phyloP scores from a whole-genome alignment of 306 rosid species.

The Rubus parviflorus region DNA sequence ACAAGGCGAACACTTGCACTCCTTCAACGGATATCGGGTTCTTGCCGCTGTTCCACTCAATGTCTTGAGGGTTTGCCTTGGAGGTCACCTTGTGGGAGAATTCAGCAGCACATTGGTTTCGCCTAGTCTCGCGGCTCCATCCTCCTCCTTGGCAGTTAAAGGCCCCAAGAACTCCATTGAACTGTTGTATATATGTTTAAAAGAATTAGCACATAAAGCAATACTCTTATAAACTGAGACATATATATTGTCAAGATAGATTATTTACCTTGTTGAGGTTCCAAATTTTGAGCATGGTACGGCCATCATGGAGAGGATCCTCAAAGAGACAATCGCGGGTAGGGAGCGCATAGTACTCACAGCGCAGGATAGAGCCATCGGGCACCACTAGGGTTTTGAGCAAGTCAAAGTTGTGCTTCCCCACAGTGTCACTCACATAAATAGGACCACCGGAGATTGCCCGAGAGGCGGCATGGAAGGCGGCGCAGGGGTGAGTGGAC shows the following conservation, averaged over 20 bases:
- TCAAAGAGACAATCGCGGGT: constrained; percentile 76
- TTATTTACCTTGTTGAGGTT: constrained; percentile 76
- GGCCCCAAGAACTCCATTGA: constrained; percentile 84
- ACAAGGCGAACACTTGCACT: constrained; percentile 54
- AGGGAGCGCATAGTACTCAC: constrained; percentile 79
- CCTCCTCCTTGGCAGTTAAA: constrained; percentile 99
- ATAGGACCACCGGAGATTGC: constrained; percentile 97
- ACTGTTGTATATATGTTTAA: constrained; percentile 31
- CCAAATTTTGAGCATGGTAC: constrained; percentile 95
- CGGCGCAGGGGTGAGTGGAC: constrained; percentile 89
- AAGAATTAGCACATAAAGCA: background rate
- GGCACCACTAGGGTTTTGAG: constrained; percentile 72
- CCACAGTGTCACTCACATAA: constrained; percentile 76
- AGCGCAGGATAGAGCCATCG: constrained; percentile 85
- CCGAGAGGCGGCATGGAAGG: constrained; percentile 91
- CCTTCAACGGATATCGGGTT: constrained; percentile 57
- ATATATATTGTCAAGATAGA: background rate
- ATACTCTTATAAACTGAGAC: background rate
- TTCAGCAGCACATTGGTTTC: constrained; percentile 66
- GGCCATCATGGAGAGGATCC: constrained; percentile 90
- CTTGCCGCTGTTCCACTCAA: constrained; percentile 74
- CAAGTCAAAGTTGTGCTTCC: constrained; percentile 76
- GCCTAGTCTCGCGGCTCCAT: constrained; percentile 68
- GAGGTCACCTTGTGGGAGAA: constrained; percentile 62
- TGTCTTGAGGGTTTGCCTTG: constrained; percentile 54